Evolutionary conservation across 1,284 basidiomycete species (phyloP).

Genomic region (Microbotryum intermedium): DNA sequence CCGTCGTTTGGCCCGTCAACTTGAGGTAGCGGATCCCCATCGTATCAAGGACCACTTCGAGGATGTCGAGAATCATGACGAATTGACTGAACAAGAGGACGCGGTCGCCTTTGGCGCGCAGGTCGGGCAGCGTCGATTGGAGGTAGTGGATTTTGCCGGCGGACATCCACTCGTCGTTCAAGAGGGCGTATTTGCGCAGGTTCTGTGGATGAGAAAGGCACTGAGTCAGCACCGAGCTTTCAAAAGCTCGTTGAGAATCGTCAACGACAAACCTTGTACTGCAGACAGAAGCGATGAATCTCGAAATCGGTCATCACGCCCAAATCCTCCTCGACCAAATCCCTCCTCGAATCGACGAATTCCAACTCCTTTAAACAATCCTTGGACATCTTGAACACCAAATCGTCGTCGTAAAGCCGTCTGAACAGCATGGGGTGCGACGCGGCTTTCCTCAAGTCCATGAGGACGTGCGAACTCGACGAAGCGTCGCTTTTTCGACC

Average conservation of each 20-base stretch:
- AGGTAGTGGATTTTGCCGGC: constrained; percentile 81
- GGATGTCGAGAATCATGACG: constrained; percentile 87
- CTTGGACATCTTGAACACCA: constrained; percentile 64
- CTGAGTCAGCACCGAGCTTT: not conserved
- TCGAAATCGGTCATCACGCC: constrained; percentile 91
- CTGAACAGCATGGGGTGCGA: constrained; percentile 95
- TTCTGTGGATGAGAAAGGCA: constrained; percentile 48
- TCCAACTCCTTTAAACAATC: constrained; percentile 84
- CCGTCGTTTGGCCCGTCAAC: constrained; percentile 89
- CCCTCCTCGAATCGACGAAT: constrained; percentile 67
- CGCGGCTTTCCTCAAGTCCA: constrained; percentile 66
- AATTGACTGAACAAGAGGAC: constrained; percentile 94
- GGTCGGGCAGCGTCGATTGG: constrained; percentile 60
- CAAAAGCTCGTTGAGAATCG: constrained; percentile 12
- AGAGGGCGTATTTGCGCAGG: constrained; percentile 65
- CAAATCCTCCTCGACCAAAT: constrained; percentile 42
- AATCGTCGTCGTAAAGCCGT: constrained; percentile 67
- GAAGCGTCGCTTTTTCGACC: constrained; percentile 26
- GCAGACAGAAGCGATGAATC: constrained; percentile 66
- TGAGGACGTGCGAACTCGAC: constrained; percentile 33
- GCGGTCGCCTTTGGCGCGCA: constrained; percentile 63
- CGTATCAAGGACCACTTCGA: constrained; percentile 74
- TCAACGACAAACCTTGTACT: constrained; percentile 58
- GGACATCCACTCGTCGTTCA: constrained; percentile 68
- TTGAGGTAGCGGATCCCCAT: constrained; percentile 69